Conservation (phyloP, 129 eudicot species). For the Flaveria linearis region DNA sequence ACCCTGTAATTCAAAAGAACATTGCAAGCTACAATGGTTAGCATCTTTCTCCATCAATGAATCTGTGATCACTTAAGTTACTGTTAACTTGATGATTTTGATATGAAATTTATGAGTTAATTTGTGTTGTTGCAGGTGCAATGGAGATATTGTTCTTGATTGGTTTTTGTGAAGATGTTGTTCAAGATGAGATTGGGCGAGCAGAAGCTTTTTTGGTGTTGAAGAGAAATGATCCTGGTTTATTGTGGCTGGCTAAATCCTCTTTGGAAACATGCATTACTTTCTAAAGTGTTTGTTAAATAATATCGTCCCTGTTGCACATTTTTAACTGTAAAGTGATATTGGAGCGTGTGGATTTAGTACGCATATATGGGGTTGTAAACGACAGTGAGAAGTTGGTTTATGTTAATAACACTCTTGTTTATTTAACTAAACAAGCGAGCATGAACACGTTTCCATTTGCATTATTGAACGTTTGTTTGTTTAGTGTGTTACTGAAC, state of each 20-base stretch:
- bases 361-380: not conserved
- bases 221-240: constrained; percentile 81
- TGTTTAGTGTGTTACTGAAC: not conserved
- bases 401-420: not conserved
- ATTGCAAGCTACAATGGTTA: constrained; percentile 64
- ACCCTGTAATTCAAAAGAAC: constrained; percentile 76
- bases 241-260: constrained; percentile 88
- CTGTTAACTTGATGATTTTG: not conserved
- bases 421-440: not conserved
- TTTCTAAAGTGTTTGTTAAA: constrained; percentile 29
- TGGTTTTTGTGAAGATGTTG: constrained; percentile 75
- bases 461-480: not conserved
- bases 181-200: constrained; percentile 60
- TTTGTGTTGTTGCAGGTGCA: constrained; percentile 60
- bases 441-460: too few relatives aligned
- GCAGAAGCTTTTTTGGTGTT: constrained; percentile 65
- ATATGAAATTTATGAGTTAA: not conserved
- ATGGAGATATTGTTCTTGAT: constrained; percentile 69
- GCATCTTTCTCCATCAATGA: constrained; percentile 19
- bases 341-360: constrained; percentile 22
- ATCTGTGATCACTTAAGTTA: not conserved
- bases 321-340: constrained; percentile 19
- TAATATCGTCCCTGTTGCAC: not conserved
- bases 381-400: not conserved
- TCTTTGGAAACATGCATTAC: constrained; percentile 67